phyloP scores from a whole-genome alignment of 108 stramenopile species.

The Licmophora abbreviata region DNA sequence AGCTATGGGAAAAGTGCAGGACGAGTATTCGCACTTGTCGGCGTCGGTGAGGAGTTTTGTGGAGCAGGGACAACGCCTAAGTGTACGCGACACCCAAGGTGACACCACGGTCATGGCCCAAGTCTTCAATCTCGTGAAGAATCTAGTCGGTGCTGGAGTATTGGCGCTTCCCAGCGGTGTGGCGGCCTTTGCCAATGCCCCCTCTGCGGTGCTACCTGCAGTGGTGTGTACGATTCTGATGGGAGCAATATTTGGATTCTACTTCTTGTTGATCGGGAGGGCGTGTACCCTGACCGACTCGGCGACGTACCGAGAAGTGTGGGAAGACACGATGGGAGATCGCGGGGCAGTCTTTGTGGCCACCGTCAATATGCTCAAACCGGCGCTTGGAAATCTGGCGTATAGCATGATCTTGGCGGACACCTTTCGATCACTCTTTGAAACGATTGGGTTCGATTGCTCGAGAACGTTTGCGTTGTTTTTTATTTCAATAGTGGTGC shows the following conservation, averaged over 20 bases:
- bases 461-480: constrained; percentile 25
- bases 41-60: background rate
- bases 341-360: constrained; percentile 14
- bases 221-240: constrained; percentile 39
- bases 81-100: background rate
- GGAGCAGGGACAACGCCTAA: background rate
- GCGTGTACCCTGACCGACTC: constrained; percentile 38
- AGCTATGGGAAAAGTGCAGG: no score
- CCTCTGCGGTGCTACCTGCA: constrained; percentile 47
- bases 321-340: constrained; percentile 53
- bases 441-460: constrained; percentile 26
- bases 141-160: constrained; percentile 79
- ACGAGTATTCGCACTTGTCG: no score
- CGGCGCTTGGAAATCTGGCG: constrained; percentile 41
- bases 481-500: constrained; percentile 40
- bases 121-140: constrained; percentile 71
- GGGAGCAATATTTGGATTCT: constrained; percentile 73
- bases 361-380: constrained; percentile 25
- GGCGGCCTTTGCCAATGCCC: constrained; percentile 37
- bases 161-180: constrained; percentile 72
- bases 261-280: constrained; percentile 56
- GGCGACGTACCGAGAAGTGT: constrained; percentile 64
- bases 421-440: constrained; percentile 35
- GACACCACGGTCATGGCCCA: background rate
- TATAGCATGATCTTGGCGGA: constrained; percentile 83